These are phyloP conservation scores for Nidularia pulvinata DNA, from an alignment of 768 basidiomycete species.

Conservation along the genomic window DNA sequence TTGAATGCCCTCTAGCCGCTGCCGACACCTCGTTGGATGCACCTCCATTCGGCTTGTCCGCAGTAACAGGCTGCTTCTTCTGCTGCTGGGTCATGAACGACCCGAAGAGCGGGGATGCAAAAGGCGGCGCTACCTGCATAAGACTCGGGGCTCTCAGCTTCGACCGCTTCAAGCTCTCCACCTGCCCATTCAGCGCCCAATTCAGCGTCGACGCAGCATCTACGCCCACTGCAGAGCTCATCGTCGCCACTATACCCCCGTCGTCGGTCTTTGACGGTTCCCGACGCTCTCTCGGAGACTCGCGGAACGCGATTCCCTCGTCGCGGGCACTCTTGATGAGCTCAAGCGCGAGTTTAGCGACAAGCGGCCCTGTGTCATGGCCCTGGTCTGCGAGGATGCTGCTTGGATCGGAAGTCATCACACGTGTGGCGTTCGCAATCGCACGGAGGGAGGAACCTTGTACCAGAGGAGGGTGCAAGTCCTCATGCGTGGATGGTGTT, in stretches of 20 bases:
- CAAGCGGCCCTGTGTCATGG: constrained; percentile 56
- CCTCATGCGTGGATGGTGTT: constrained; percentile 18
- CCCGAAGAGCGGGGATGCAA: constrained; percentile 61
- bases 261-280: constrained; percentile 29
- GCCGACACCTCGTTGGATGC: no score
- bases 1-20: no score
- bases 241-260: constrained; percentile 35
- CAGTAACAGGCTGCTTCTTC: constrained; percentile 26
- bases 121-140: constrained; percentile 29
- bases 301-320: constrained; percentile 47
- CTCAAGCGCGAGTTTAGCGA: constrained; percentile 63
- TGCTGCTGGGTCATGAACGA: constrained; percentile 55
- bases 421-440: constrained; percentile 80
- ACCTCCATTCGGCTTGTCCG: not conserved
- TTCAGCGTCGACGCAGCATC: constrained; percentile 47
- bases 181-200: constrained; percentile 39
- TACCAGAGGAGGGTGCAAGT: constrained; percentile 19
- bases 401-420: constrained; percentile 81
- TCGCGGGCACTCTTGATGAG: constrained; percentile 72
- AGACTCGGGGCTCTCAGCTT: constrained; percentile 28
- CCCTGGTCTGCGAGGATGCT: constrained; percentile 78
- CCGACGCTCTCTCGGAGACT: constrained; percentile 47
- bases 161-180: constrained; percentile 23
- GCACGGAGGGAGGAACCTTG: constrained; percentile 76
- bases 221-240: constrained; percentile 34